Evolutionary conservation across 768 basidiomycete species (phyloP), one percentile per base, ranked within the genome.

Genomic region (Auricularia sp.): DNA sequence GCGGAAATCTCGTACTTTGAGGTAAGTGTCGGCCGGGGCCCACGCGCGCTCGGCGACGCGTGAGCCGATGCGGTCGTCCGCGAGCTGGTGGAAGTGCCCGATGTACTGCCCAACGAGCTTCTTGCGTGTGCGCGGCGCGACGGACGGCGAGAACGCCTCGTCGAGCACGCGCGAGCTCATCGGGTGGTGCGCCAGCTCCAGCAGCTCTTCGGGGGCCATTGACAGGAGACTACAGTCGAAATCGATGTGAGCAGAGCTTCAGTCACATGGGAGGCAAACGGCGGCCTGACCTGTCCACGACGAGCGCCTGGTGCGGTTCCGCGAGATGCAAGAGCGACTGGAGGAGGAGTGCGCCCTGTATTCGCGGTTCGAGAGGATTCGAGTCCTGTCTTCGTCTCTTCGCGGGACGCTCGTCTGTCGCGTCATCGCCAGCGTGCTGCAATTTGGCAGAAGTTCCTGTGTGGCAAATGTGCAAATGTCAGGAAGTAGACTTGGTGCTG

Each of bases 1-100:
- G 29, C 29, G 18, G 21, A 51, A 18, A 34, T 4, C 21, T 71
- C 80, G 29, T 67, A 94, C 94, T 79, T 90, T 94, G 68, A 97
- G 82, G 75, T 90, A 98, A 1, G 92, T 88, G 76, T 99, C 97
- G n/a, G 90, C 87, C 67, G 83, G 85, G 1, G 82, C 85, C 93
- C 94, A 98, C 68, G 89, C 91, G 18, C 89, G 85, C 70, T 95
- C 96, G 3, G 84, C 91, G 1, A 98, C 86, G 59, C 1, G 82
- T 70, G 91, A 92, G 56, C 97, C 97, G 67, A 97, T 85, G 56
- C 89, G 85, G 73, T 98, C 93, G 72, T 95, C 90, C 4, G 90
- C 90, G 39, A 99, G 85, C 36, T 77, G 72, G 71, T 89, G 87
- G 75, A 88, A 97, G 66, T 88, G 82, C 5, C 88, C 91, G 45